These are phyloP conservation scores for Dactylellina parvicollis DNA, from an alignment of 2,329 filamentous ascomycete species.

Conservation along the genomic window DNA sequence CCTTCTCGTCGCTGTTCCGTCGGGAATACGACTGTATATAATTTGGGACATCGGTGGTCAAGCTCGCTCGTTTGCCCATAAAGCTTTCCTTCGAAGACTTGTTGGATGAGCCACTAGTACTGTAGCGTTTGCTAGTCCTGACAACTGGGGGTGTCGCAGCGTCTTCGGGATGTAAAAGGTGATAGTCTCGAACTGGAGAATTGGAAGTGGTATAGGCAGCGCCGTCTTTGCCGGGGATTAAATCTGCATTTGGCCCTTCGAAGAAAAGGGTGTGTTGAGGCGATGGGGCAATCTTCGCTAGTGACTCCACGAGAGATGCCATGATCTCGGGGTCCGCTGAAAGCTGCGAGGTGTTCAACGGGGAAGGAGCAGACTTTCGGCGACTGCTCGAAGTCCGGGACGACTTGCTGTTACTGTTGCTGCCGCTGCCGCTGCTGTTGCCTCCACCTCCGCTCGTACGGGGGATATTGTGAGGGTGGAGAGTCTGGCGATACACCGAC, in stretches of 20 bases:
- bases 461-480: slow-evolving; percentile 52
- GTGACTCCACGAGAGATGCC: slow-evolving; percentile 58
- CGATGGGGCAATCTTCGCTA: slow-evolving; percentile 57
- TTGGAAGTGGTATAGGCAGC: slow-evolving; percentile 34
- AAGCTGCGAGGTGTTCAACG: slow-evolving; percentile 50
- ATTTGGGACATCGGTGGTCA: slow-evolving; percentile 56
- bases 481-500: slow-evolving; percentile 52
- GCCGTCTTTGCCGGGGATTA: slow-evolving; percentile 43
- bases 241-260: slow-evolving; percentile 56
- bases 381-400: slow-evolving; percentile 47
- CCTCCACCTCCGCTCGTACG: slow-evolving; percentile 41
- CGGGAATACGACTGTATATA: slow-evolving; percentile 58
- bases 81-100: slow-evolving; percentile 54
- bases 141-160: slow-evolving; percentile 75
- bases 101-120: slow-evolving; percentile 62
- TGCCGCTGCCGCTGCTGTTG: slow-evolving; percentile 11
- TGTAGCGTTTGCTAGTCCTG: slow-evolving; percentile 82
- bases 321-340: slow-evolving; percentile 58
- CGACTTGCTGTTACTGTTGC: slow-evolving; percentile 42
- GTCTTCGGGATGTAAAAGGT: slow-evolving; percentile 67
- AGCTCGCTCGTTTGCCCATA: slow-evolving; percentile 56
- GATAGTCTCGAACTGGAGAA: slow-evolving; percentile 55
- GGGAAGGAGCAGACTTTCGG: slow-evolving; percentile 49
- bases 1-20: slow-evolving; percentile 47
- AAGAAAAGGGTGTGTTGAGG: slow-evolving; percentile 57